Evolutionary conservation across 208 protist species (phyloP).

Genomic region (Leishmania major): DNA sequence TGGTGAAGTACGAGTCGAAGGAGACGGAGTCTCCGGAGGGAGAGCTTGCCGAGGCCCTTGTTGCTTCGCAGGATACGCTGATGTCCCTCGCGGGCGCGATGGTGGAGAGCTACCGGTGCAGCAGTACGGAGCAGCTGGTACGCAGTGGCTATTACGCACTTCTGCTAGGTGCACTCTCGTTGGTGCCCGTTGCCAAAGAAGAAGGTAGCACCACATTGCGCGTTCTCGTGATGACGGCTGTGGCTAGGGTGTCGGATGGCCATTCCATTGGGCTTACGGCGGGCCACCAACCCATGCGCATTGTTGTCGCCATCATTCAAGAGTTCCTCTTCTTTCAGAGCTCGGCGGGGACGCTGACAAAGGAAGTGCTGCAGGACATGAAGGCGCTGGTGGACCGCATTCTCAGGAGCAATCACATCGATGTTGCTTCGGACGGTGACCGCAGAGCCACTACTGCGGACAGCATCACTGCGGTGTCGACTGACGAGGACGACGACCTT

Average conservation of each 20-base stretch:
- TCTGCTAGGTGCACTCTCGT: conserved; percentile 66
- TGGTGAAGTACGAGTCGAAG: conserved; percentile 62
- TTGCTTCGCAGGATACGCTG: background rate
- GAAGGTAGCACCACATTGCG: conserved; percentile 37
- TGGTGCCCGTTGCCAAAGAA: conserved; percentile 15
- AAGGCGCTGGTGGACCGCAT: conserved; percentile 48
- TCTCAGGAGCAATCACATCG: conserved; percentile 60
- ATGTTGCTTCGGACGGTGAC: conserved; percentile 21
- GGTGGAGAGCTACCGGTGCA: conserved; percentile 36
- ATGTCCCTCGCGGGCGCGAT: conserved; percentile 26
- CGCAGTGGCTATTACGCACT: conserved; percentile 84
- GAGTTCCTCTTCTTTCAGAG: conserved; percentile 91
- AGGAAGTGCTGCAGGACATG: conserved; percentile 53
- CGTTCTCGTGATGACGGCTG: conserved; percentile 64
- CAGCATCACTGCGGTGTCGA: no score
- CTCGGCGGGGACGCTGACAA: conserved; percentile 63
- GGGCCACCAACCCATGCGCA: conserved; percentile 54
- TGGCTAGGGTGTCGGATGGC: conserved; percentile 41
- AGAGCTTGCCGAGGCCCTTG: conserved; percentile 14
- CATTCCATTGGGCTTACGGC: conserved; percentile 26
- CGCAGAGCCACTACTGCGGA: background rate
- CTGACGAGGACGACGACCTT: conserved; percentile 10
- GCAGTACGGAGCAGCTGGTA: conserved; percentile 60
- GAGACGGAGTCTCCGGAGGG: background rate
- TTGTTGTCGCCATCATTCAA: conserved; percentile 83